A percentile compares a stretch with the other conserved stretches of the same genome.
phyloP scores from a whole-genome alignment of 192 early-diverging fungal genomes.

The Podila clonocystis region DNA sequence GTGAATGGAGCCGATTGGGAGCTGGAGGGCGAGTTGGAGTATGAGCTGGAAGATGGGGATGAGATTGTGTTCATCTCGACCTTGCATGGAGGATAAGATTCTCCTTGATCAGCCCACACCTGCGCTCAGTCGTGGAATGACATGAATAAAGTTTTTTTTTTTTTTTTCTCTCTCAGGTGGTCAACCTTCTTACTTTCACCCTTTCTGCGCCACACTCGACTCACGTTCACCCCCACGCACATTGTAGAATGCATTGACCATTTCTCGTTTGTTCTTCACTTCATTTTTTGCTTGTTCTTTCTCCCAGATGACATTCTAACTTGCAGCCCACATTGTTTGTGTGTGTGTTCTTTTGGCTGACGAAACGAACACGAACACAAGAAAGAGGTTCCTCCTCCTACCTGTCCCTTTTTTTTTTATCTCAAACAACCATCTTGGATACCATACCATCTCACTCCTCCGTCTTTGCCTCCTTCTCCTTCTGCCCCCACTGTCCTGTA shows the following conservation, averaged over 20 bases:
- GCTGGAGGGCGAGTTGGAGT: conserved; percentile 88
- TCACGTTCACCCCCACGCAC: too few relatives aligned
- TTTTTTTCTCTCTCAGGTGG: background rate
- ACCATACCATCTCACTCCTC: too few relatives aligned
- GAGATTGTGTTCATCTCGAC: conserved; percentile 96
- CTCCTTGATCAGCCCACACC: background rate
- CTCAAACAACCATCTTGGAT: too few relatives aligned
- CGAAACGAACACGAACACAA: too few relatives aligned
- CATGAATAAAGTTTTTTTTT: background rate
- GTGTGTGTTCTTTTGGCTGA: too few relatives aligned
- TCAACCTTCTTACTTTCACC: background rate
- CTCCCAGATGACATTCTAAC: too few relatives aligned
- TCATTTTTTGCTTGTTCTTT: background rate
- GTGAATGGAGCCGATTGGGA: conserved; percentile 98
- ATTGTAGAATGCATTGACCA: background rate
- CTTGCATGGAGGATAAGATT: conserved; percentile 90
- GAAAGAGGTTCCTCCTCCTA: too few relatives aligned
- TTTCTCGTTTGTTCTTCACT: background rate
- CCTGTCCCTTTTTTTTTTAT: too few relatives aligned
- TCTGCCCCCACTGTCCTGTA: too few relatives aligned
- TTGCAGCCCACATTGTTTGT: too few relatives aligned
- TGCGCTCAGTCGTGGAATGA: background rate
- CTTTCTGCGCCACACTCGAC: background rate
- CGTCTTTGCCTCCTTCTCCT: too few relatives aligned
- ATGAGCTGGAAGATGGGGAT: conserved; percentile 80